phyloP scores from a whole-genome alignment of 2,329 filamentous ascomycete species.

The Knufia petricola region DNA sequence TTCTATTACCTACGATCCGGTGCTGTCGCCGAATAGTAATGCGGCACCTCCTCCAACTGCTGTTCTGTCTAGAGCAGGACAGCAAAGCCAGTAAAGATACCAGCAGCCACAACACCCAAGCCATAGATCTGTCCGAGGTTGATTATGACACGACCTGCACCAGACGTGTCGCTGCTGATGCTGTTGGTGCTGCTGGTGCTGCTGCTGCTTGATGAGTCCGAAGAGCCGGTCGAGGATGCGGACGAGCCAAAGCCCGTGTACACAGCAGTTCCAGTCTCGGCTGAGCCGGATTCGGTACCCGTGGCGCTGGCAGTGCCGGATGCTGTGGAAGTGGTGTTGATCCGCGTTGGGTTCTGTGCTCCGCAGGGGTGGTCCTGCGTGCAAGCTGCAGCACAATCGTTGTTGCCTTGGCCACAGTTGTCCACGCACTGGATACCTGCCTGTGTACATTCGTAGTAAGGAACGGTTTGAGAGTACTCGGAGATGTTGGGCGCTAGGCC shows the following conservation, averaged over 20 bases:
- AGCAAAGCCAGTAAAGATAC: slow-evolving; percentile 50
- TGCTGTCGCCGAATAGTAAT: too few species aligned
- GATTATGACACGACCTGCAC: slow-evolving; percentile 33
- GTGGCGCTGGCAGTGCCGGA: slow-evolving; percentile 28
- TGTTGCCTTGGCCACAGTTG: slow-evolving; percentile 38
- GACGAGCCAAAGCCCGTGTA: slow-evolving; percentile 37
- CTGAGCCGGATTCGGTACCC: slow-evolving; percentile 27
- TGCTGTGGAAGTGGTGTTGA: slow-evolving; percentile 41
- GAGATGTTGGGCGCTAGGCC: slow-evolving; percentile 47
- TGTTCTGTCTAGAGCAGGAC: slow-evolving; percentile 40
- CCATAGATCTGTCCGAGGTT: slow-evolving; percentile 49
- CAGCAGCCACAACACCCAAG: slow-evolving; percentile 43
- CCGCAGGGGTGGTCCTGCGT: slow-evolving; percentile 50
- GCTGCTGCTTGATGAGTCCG: slow-evolving; percentile 9
- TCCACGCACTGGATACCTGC: slow-evolving; percentile 47
- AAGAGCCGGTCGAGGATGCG: slow-evolving; percentile 23
- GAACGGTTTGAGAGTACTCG: slow-evolving; percentile 53
- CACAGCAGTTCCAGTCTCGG: slow-evolving; percentile 27
- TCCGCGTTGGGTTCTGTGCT: slow-evolving; percentile 46
- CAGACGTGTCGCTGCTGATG: slow-evolving; percentile 26
- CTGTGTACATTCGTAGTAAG: slow-evolving; percentile 52
- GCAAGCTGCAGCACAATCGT: slow-evolving; percentile 43
- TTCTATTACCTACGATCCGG: too few species aligned
- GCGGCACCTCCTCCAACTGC: too few species aligned
- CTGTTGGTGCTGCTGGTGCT: background rate